These are phyloP conservation scores for Mariannaea sp. DNA, from an alignment of 2,329 filamentous ascomycete species.

Conservation along the genomic window DNA sequence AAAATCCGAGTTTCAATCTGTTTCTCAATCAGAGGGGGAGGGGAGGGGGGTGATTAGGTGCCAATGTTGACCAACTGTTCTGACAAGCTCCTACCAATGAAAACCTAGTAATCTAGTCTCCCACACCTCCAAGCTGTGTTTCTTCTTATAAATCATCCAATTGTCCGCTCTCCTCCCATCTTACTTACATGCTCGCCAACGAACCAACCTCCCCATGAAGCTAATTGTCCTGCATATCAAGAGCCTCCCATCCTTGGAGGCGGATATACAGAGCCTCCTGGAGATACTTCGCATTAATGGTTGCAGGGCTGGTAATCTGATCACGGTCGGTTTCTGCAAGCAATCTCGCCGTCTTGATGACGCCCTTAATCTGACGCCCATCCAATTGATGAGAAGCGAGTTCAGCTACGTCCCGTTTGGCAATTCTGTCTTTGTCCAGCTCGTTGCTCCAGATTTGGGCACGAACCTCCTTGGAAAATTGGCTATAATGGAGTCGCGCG, in stretches of 20 bases:
- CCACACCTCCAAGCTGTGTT: too few relatives aligned
- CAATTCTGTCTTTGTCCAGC: neutral
- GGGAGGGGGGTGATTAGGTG: too few relatives aligned
- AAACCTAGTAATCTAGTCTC: neutral
- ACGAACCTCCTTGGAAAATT: slow-evolving; percentile 29
- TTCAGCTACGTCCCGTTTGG: neutral
- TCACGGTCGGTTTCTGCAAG: slow-evolving; percentile 4
- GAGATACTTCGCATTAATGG: neutral
- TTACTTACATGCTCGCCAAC: too few relatives aligned
- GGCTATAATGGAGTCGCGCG: slow-evolving; percentile 43
- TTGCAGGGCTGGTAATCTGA: neutral
- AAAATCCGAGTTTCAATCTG: neutral
- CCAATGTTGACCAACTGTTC: neutral
- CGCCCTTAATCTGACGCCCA: slow-evolving; percentile 29
- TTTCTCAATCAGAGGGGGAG: too few relatives aligned
- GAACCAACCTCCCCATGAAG: neutral
- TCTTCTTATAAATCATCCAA: too few relatives aligned
- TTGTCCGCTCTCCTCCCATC: too few relatives aligned
- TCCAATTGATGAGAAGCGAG: slow-evolving; percentile 13
- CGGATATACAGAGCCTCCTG: slow-evolving; percentile 3
- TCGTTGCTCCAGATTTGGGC: slow-evolving; percentile 32
- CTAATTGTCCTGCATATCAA: too few relatives aligned
- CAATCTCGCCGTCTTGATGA: slow-evolving; percentile 15
- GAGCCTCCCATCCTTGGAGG: neutral
- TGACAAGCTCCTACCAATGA: too few relatives aligned